Base-by-base conservation (phyloP, 441 rosid genomes). In the Pelargonium fulgidum region DNA sequence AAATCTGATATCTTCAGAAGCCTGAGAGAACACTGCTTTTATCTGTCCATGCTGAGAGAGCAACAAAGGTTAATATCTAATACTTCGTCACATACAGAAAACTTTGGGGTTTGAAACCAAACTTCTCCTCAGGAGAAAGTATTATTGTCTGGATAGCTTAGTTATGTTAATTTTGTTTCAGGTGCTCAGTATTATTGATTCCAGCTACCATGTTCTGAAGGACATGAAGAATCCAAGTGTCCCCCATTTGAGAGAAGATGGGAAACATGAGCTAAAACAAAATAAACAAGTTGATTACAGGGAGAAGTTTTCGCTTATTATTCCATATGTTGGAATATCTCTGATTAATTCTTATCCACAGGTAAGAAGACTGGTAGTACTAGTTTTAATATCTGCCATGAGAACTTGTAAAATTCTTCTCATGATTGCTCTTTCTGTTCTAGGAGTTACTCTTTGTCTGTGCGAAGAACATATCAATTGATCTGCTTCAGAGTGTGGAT, bases 391-490 rank as follows among this genome's bases (percentile, higher is more conserved):
- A 61, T 42, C 17, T 70, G 10, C 64, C 29, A n/a, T 39, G 64
- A 59, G 39, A 70, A 33, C 64, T 68, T 47, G 3, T 68, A 33
- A 14, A 69, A 67, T 22, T 70, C 36, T 63, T 63, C 71, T 67
- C 62, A 64, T 39, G 48, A 75, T 68, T 77, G 68, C 33, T 68
- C 68, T 72, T 67, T 73, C 75, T 81, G 66, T 50, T 78, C 70
- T 75, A 94, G 99, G 99, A 94, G 76, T 76, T 94, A 83, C 85
- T 94, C 78, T 94, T 86, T 85, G 96, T 86, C 50, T 87, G 91
- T 84, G 91, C 90, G 47, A 85, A 83, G 84, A 85, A 85, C 78
- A 73, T 91, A 68, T 81, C 80, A 20, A 50, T 90, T 67, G 84
- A 85, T 56, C 74, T 94, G 64, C 85, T 77, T 73, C 99, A 91